Evolutionary conservation across 768 basidiomycete genomes (phyloP), one percentile per base, ranked within the genome.

Genomic region (Lentinula sp.): DNA sequence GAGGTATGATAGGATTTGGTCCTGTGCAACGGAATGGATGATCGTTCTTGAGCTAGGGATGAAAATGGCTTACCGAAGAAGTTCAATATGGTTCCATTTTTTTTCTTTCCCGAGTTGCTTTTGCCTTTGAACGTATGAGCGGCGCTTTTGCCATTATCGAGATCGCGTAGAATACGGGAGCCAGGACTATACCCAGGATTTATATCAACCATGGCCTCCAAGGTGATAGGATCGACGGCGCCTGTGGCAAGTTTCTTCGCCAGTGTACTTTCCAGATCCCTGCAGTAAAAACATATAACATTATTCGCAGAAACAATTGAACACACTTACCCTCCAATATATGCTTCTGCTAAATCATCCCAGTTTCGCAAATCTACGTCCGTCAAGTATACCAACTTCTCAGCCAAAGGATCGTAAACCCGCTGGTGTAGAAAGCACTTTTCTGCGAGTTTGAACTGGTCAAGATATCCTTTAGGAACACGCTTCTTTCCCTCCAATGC

Each of bases 381-480:
- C 28, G 80, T 85, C 61, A 98, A 72, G 69, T 90, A 83, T 1
- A 93, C 88, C 13, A 98, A 75, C 60, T 71, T 77, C 70, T 86
- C 78, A 37, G 75, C 64, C 21, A 75, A 63, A 0, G 96, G 94
- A 72, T 92, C 88, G 71, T 90, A 99, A 43, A 98, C 94, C 59
- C 94, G 80, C 68, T 98, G 97, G 72, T 98, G 88, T 56, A 91
- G 76, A 69, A 98, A 99, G 57, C 93, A 95, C 65, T 88, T 87
- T 71, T 98, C 95, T 5, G 97, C 95, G 57, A 90, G 75, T 61
- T 77, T 74, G 74, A 94, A 98, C 13, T 83, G 79, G 59, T 84
- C 76, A 59, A 88, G 76, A 72, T 98, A 99, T 46, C 80, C 83
- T 40, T 75, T 71, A 1, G 96, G 95, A 4, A 99, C 87, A 6